A percentile compares a stretch with the other conserved stretches of the same genome.
These are phyloP conservation scores for Aspergillus novofumigatus DNA, from an alignment of 2,329 filamentous ascomycete species.

Conservation along the genomic window DNA sequence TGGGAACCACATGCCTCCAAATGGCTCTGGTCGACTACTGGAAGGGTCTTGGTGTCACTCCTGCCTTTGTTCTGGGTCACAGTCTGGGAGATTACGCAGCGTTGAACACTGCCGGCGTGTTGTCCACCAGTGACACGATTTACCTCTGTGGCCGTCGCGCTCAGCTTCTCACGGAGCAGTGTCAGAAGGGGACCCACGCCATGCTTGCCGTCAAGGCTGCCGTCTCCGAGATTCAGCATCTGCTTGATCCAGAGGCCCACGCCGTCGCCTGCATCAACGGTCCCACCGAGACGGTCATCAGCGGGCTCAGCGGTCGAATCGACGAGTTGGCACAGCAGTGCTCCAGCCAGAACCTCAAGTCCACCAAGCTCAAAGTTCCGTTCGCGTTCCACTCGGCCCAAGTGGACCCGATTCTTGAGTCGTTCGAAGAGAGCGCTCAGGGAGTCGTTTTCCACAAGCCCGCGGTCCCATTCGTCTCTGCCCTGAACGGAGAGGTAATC, in stretches of 20 bases:
- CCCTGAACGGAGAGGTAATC: constrained; percentile 43
- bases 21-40: constrained; percentile 37
- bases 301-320: constrained; percentile 35
- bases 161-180: constrained; percentile 37
- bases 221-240: constrained; percentile 28
- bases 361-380: constrained; percentile 41
- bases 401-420: constrained; percentile 43
- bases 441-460: constrained; percentile 39
- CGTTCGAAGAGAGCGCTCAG: constrained; percentile 35
- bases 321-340: constrained; percentile 34
- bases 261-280: constrained; percentile 42
- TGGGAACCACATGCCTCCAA: constrained; percentile 37
- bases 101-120: constrained; percentile 35
- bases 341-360: constrained; percentile 35
- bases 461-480: constrained; percentile 42
- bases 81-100: constrained; percentile 43
- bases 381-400: constrained; percentile 47
- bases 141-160: constrained; percentile 40
- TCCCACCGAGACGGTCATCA: constrained; percentile 42
- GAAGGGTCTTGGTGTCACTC: constrained; percentile 33
- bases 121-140: constrained; percentile 36
- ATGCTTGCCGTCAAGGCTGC: constrained; percentile 44
- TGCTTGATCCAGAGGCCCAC: constrained; percentile 26
- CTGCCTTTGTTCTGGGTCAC: constrained; percentile 39
- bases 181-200: constrained; percentile 39